Percentiles rank a stretch among this genome's conserved stretches.
phyloP scores from a whole-genome alignment of 768 basidiomycete species.

The Russula compacta region DNA sequence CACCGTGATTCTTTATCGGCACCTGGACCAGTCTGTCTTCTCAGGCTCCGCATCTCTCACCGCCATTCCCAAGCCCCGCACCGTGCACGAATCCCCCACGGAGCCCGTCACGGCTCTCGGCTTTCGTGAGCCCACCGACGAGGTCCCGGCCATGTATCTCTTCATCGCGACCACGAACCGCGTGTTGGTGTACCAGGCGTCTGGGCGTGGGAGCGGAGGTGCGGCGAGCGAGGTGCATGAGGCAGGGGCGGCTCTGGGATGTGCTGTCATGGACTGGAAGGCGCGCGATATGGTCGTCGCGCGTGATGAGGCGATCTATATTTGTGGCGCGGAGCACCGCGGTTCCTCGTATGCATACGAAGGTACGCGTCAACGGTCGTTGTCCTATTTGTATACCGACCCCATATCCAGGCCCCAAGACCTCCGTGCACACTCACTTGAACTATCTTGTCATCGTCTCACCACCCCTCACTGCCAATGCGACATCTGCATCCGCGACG shows the following conservation, averaged over 20 bases:
- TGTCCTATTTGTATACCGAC: background rate
- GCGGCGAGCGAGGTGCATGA: constrained; percentile 72
- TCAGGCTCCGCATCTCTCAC: constrained; percentile 55
- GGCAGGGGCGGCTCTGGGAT: constrained; percentile 75
- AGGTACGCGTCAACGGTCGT: constrained; percentile 38
- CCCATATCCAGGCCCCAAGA: constrained; percentile 52
- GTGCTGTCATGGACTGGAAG: constrained; percentile 71
- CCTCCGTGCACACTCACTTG: constrained; percentile 62
- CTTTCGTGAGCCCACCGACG: constrained; percentile 55
- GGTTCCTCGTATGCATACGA: constrained; percentile 88
- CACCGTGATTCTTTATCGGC: constrained; percentile 82
- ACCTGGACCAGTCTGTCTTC: constrained; percentile 82
- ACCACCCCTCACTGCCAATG: constrained; percentile 65
- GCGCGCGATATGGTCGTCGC: constrained; percentile 75
- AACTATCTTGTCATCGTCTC: constrained; percentile 89
- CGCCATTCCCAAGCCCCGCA: constrained; percentile 75
- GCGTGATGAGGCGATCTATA: constrained; percentile 84
- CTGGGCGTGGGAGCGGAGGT: constrained; percentile 61
- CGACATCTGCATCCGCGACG: constrained; percentile 59
- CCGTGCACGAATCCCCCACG: constrained; percentile 70
- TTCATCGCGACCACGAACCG: constrained; percentile 86
- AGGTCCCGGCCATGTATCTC: constrained; percentile 39
- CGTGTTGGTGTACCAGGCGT: constrained; percentile 66
- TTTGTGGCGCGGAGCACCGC: constrained; percentile 72
- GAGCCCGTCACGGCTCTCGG: constrained; percentile 93